Conservation (phyloP, 192 early-diverging fungal species). For the Coemansia aciculifera region DNA sequence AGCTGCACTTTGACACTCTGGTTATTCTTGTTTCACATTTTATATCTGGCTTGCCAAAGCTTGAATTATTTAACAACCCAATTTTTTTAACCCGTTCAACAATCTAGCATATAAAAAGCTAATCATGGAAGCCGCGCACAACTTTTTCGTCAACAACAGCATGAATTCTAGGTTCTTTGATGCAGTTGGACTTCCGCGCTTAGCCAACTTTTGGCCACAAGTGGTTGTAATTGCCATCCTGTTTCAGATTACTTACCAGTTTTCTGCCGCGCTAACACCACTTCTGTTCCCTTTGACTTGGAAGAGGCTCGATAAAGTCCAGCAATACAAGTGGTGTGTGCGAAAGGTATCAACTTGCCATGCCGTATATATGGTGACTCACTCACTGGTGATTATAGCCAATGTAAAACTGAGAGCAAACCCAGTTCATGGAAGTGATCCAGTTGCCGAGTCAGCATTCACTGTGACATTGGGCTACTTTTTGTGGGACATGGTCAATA, state of each 20-base stretch:
- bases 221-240: slow-evolving; percentile 47
- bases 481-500: slow-evolving; percentile 83
- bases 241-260: slow-evolving; percentile 58
- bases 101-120: neutral
- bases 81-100: neutral
- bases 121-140: slow-evolving; percentile 31
- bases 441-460: slow-evolving; percentile 71
- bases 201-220: slow-evolving; percentile 65
- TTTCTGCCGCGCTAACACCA: slow-evolving; percentile 58
- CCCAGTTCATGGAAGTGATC: slow-evolving; percentile 65
- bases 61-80: neutral
- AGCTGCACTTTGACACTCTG: neutral
- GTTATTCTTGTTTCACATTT: neutral
- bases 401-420: slow-evolving; percentile 62
- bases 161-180: slow-evolving; percentile 45
- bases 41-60: neutral
- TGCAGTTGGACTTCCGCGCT: slow-evolving; percentile 57
- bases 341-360: slow-evolving; percentile 77
- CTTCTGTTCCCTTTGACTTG: slow-evolving; percentile 64
- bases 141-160: slow-evolving; percentile 32
- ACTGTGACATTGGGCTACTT: slow-evolving; percentile 86
- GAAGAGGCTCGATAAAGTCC: slow-evolving; percentile 57
- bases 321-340: slow-evolving; percentile 67
- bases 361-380: slow-evolving; percentile 62
- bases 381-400: slow-evolving; percentile 64